Evolutionary conservation across 2,329 filamentous ascomycete species (phyloP), one percentile per base, ranked within the genome.

Genomic region (Pseudogymnoascus sp.): DNA sequence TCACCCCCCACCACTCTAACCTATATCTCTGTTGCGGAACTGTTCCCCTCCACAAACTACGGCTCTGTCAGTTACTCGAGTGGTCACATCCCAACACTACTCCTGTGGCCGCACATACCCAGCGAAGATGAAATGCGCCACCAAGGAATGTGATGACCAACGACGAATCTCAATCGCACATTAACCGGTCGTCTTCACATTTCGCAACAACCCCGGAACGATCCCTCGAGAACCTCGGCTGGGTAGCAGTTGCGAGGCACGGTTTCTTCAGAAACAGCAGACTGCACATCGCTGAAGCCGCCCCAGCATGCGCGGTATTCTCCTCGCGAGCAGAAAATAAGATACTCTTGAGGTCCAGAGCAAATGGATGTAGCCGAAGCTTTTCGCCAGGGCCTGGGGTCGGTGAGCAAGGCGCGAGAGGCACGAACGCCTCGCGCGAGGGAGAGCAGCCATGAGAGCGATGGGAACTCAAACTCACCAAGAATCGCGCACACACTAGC

Each of bases 401-500:
- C 76, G 73, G 66, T 76, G 65, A 70, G 69, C 64, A 66, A 64
- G 61, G 72, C 72, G 47, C 68, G 71, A 47, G 68, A 74, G 40
- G 70, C 68, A 26, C 72, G 71, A 61, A 67, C 65, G 11, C 60
- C 70, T 42, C 70, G 63, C 14, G 64, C 61, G 11, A 67, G 71
- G 37, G 72, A 73, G 61, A 71, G 70, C 40, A 73, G 71, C 61
- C 70, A 73, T 53, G 82, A 84, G 64, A 77, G 71, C 62, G 83
- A 84, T 64, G 76, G 79, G 70, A 75, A 79, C 69, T 76, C 82
- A 64, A 75, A 79, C 69, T 76, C 82, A 64, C 79, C 83, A 71
- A 81, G 88, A 68, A 87, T 92, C 68, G 89, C 89, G 31, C 89
- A 93, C 72, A 93, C 90, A 5, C 76, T 93, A 70, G 91, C 89